Conservation (phyloP, 768 basidiomycete genomes). For the Termitomyces sp. region DNA sequence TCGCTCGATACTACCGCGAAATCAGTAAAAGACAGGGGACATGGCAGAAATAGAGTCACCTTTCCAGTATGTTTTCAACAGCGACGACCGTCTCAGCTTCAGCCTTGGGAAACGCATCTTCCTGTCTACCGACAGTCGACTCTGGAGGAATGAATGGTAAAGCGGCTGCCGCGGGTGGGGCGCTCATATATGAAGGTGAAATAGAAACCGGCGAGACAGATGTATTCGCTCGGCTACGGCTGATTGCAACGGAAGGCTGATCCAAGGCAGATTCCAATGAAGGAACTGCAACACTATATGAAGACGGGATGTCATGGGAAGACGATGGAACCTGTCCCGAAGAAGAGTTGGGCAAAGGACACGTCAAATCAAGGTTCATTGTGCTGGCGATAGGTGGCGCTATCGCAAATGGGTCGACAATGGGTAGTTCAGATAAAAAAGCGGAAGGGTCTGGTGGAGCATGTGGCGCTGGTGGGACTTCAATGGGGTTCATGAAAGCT, state of each 20-base stretch:
- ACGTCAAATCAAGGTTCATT: conserved; percentile 32
- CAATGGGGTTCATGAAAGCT: conserved; percentile 32
- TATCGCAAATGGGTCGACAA: conserved; percentile 28
- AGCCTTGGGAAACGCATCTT: conserved; percentile 17
- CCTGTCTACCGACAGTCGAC: conserved; percentile 15
- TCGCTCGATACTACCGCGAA: conserved; percentile 47
- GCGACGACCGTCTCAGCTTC: conserved; percentile 33
- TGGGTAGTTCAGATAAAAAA: conserved; percentile 37
- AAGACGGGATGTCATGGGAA: conserved; percentile 32
- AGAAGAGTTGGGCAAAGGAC: conserved; percentile 28
- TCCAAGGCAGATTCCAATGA: conserved; percentile 43
- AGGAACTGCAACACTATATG: conserved; percentile 31
- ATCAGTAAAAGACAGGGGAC: conserved; percentile 11
- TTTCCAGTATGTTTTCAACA: conserved; percentile 45
- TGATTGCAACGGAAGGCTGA: conserved; percentile 24
- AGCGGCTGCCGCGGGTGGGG: conserved; percentile 21
- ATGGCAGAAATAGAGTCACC: conserved; percentile 33
- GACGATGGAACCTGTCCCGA: conserved; percentile 33
- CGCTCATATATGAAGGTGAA: conserved; percentile 13
- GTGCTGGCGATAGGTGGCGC: conserved; percentile 27
- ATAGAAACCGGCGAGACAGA: conserved; percentile 20
- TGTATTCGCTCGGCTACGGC: conserved; percentile 36
- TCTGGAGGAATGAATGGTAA: conserved; percentile 17
- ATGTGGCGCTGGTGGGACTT: conserved; percentile 21
- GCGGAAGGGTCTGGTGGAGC: conserved; percentile 26